Base-by-base conservation (phyloP, 768 basidiomycete species). In the Calocybe indica region DNA sequence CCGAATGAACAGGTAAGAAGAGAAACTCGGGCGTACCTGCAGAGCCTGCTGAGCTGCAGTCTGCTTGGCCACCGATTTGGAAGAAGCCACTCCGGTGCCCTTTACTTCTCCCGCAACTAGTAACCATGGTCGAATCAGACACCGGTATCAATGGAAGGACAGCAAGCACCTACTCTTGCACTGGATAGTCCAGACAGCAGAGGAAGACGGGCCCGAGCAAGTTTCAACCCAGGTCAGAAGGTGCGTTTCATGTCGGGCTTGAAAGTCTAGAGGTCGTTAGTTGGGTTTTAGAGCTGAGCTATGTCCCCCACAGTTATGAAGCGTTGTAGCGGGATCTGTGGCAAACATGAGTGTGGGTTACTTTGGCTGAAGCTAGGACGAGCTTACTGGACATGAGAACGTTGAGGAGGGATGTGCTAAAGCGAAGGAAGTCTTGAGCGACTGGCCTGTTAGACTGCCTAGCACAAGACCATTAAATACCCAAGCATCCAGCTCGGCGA, bases 81-180 rank as follows among this genome's bases (percentile, higher is more conserved):
- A 66, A 2, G 56, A 30, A 8, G 72, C 78, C 1, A 56, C 64
- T 5, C 72, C 80, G 8, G 64, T 67, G 30, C 80, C 83, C 60
- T 68, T 70, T 6, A 69, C 62, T 47, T 69, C 61, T 6, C 74
- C 78, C 30, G 62, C 54, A 36, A 83, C 82, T 83, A 14, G 50
- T 22, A 22, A 22, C 22, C 22, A 22, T 22, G 22, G 4, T 22
- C 22, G 2, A 22, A 22, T 22, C 22, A 4, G 22, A 22, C 22
- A 22, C 22, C 4, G 22, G 22, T 22, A 22, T 22, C 22, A 4
- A 22, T 22, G 22, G 22, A 39, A 42, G 43, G 15, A 15, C 22
- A 29, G 8, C 11, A 37, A 15, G 15, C n/a, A 39, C 77, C 55
- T 54, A 83, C 83, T 67, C 64, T 78, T 82, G 62, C 80, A 84